phyloP scores from a whole-genome alignment of 2,329 filamentous ascomycete species.

The Trichoderma afroharzianum region DNA sequence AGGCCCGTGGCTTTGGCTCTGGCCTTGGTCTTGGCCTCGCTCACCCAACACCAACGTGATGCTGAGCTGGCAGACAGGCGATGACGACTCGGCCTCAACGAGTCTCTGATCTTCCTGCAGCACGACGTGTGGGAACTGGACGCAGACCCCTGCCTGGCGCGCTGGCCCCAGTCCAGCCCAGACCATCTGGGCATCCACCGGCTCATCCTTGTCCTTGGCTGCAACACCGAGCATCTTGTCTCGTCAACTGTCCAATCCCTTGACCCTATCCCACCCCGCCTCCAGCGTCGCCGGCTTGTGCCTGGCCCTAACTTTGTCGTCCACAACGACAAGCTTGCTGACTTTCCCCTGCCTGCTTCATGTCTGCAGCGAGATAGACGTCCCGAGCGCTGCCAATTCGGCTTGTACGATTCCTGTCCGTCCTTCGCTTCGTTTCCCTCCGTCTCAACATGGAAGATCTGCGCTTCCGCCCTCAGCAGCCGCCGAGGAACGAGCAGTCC shows the following conservation, averaged over 20 bases:
- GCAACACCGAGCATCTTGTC: conserved; percentile 17
- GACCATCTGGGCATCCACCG: conserved; percentile 32
- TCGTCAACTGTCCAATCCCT: conserved; percentile 19
- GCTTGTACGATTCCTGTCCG: conserved; percentile 38
- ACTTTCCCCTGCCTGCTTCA: conserved; percentile 33
- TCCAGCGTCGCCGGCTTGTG: conserved; percentile 30
- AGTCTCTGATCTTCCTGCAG: conserved; percentile 4
- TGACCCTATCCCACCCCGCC: conserved; percentile 27
- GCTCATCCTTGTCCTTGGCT: conserved; percentile 25
- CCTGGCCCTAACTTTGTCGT: conserved; percentile 21
- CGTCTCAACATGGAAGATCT: conserved; percentile 65
- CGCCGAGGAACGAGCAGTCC: conserved; percentile 70
- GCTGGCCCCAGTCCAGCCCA: conserved; percentile 20
- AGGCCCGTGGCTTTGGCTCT: not conserved
- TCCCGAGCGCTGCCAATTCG: conserved; percentile 34
- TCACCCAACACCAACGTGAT: conserved; percentile 2
- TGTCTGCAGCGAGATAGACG: conserved; percentile 35
- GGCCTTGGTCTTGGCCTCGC: not conserved
- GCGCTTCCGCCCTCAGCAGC: conserved; percentile 73
- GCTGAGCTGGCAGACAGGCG: conserved; percentile 14
- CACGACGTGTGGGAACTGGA: conserved; percentile 4
- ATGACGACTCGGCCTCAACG: conserved; percentile 15
- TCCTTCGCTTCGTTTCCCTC: conserved; percentile 26
- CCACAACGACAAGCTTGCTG: conserved; percentile 25
- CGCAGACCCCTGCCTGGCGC: conserved; percentile 18